Conservation (phyloP, 192 early-diverging fungal genomes). For the Thamnidium elegans region DNA sequence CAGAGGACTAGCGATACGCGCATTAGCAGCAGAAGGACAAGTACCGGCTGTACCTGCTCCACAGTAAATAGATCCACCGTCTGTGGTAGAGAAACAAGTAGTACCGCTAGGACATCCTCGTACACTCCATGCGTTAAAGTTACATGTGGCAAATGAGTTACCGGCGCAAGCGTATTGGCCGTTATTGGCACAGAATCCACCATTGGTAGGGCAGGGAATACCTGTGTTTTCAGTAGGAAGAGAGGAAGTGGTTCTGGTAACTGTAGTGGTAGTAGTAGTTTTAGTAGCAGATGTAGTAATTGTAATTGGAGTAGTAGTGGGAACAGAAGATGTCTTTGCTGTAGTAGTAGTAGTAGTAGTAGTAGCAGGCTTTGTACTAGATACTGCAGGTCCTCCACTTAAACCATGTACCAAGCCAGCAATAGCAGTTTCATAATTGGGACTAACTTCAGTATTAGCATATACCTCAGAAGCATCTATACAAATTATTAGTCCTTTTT, state of each 20-base stretch:
- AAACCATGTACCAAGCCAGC: conserved; percentile 16
- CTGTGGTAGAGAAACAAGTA: conserved; percentile 42
- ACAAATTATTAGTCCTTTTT: not conserved
- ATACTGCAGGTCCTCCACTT: not conserved
- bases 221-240: conserved; percentile 25
- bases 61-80: conserved; percentile 41
- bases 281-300: conserved; percentile 17
- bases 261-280: conserved; percentile 15
- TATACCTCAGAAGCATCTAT: conserved; percentile 60
- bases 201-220: conserved; percentile 38
- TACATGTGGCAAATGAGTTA: conserved; percentile 43
- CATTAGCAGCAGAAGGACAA: not conserved
- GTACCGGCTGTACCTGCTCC: conserved; percentile 24
- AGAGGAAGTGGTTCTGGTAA: conserved; percentile 11
- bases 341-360: not conserved
- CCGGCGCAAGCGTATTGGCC: conserved; percentile 36
- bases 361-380: not conserved
- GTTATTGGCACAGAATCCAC: conserved; percentile 30
- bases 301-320: not conserved
- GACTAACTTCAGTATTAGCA: conserved; percentile 41
- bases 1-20: not conserved
- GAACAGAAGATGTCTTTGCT: not conserved
- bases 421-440: conserved; percentile 30
- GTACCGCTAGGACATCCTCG: conserved; percentile 41
- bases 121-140: conserved; percentile 43